A percentile compares a stretch with the other conserved stretches of the same genome.
phyloP scores from a whole-genome alignment of 139 green algal species.

The Chlamydomonas sp. region DNA sequence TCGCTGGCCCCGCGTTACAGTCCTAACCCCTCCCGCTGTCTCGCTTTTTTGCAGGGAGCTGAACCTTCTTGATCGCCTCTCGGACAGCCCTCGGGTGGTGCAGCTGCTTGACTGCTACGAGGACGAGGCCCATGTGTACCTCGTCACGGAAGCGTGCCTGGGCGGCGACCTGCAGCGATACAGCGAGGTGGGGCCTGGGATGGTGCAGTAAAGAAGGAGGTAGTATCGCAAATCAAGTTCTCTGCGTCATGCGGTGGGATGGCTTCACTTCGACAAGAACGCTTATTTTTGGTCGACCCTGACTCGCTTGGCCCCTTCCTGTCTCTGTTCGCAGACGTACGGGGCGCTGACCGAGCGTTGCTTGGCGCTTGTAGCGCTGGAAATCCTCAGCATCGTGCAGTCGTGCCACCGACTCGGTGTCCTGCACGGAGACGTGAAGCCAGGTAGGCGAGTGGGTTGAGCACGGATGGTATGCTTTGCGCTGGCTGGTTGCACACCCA shows the following conservation, averaged over 20 bases:
- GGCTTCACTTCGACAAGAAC: neutral
- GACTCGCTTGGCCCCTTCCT: neutral
- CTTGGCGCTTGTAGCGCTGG: conserved; percentile 49
- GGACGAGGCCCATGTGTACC: conserved; percentile 45
- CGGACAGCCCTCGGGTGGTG: conserved; percentile 41
- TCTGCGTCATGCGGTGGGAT: too few relatives aligned
- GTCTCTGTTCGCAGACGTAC: conserved; percentile 24
- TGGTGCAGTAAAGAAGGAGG: too few relatives aligned
- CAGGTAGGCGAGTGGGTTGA: neutral
- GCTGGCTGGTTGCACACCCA: too few relatives aligned
- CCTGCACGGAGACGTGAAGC: conserved; percentile 49
- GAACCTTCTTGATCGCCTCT: conserved; percentile 40
- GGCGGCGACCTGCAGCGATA: conserved; percentile 69
- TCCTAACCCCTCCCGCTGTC: too few relatives aligned
- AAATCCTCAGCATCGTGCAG: conserved; percentile 51
- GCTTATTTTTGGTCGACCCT: neutral
- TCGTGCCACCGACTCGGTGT: conserved; percentile 55
- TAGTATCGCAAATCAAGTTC: too few relatives aligned
- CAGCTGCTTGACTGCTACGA: conserved; percentile 64
- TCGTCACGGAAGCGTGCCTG: conserved; percentile 62
- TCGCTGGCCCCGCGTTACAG: too few relatives aligned
- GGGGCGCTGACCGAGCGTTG: conserved; percentile 39
- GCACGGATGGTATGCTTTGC: too few relatives aligned
- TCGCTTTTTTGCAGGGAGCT: conserved; percentile 41
- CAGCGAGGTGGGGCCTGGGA: conserved; percentile 36